These are phyloP conservation scores for Globisporangium takayamanum DNA, from an alignment of 352 stramenopile species.

Conservation along the genomic window DNA sequence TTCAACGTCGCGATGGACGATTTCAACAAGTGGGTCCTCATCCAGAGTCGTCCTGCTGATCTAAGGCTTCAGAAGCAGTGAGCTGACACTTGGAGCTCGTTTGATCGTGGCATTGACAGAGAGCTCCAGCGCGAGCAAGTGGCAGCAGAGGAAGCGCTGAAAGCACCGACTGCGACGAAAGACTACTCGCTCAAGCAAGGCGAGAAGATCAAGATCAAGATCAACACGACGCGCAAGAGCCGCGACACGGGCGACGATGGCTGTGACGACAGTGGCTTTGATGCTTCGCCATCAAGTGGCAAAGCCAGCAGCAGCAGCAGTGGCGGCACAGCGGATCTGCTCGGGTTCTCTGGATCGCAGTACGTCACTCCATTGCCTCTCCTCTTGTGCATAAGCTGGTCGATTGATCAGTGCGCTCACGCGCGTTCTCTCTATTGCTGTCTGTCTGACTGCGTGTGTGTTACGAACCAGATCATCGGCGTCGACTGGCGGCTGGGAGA, in stretches of 20 bases:
- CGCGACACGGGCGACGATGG: slow-evolving; percentile 30
- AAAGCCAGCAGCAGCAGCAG: background rate
- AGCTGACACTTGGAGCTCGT: background rate
- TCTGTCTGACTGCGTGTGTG: too few species aligned
- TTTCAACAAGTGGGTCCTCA: slow-evolving; percentile 53
- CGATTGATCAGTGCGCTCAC: too few species aligned
- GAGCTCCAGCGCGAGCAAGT: slow-evolving; percentile 55
- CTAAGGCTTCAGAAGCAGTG: too few species aligned
- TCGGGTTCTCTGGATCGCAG: background rate
- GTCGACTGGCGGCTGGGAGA: too few species aligned
- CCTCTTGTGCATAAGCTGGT: too few species aligned
- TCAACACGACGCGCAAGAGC: slow-evolving; percentile 52
- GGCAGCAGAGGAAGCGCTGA: slow-evolving; percentile 25
- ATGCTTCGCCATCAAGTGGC: background rate
- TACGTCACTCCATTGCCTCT: background rate
- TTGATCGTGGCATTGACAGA: slow-evolving; percentile 14
- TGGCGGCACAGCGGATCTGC: background rate
- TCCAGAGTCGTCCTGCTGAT: too few species aligned
- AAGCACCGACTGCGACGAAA: slow-evolving; percentile 35
- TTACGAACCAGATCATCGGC: too few species aligned
- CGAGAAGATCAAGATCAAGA: slow-evolving; percentile 89
- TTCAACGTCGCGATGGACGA: slow-evolving; percentile 93
- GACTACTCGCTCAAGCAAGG: slow-evolving; percentile 92
- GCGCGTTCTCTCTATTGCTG: too few species aligned
- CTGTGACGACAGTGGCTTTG: slow-evolving; percentile 17